Evolutionary conservation across 306 rosid genomes (phyloP).

Genomic region (Pterocarpus santalinus): DNA sequence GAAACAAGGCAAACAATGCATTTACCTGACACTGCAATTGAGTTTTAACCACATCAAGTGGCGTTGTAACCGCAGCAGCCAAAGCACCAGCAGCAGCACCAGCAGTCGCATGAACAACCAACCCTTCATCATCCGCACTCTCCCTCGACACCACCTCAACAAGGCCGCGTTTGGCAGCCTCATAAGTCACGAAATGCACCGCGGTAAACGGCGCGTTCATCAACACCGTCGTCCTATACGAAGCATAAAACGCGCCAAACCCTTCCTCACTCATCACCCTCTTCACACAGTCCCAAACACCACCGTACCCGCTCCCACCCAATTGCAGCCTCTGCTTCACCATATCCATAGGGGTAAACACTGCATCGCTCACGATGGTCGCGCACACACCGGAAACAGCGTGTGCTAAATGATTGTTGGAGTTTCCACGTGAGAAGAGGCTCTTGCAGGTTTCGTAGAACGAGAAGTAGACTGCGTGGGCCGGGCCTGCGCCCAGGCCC

Average conservation of each 20-base stretch:
- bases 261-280: slow-evolving; percentile 84
- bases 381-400: slow-evolving; percentile 84
- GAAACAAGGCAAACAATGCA: background rate
- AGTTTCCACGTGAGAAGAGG: slow-evolving; percentile 62
- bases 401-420: slow-evolving; percentile 63
- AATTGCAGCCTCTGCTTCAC: slow-evolving; percentile 92
- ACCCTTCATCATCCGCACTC: slow-evolving; percentile 62
- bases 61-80: slow-evolving; percentile 78
- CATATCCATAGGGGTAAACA: slow-evolving; percentile 93
- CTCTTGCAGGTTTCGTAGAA: slow-evolving; percentile 72
- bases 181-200: slow-evolving; percentile 73
- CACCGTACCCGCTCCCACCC: slow-evolving; percentile 69
- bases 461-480: slow-evolving; percentile 88
- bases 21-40: slow-evolving; percentile 86
- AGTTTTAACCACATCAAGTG: slow-evolving; percentile 86
- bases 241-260: slow-evolving; percentile 71
- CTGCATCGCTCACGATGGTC: slow-evolving; percentile 78
- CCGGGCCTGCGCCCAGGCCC: slow-evolving; percentile 95
- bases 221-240: slow-evolving; percentile 80
- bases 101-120: slow-evolving; percentile 80
- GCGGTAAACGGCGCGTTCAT: slow-evolving; percentile 90
- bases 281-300: slow-evolving; percentile 77
- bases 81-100: slow-evolving; percentile 81
- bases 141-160: slow-evolving; percentile 67
- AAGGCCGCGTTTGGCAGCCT: slow-evolving; percentile 69